Evolutionary conservation across 108 stramenopile genomes (phyloP).

Genomic region (Skeletonema costatum): DNA sequence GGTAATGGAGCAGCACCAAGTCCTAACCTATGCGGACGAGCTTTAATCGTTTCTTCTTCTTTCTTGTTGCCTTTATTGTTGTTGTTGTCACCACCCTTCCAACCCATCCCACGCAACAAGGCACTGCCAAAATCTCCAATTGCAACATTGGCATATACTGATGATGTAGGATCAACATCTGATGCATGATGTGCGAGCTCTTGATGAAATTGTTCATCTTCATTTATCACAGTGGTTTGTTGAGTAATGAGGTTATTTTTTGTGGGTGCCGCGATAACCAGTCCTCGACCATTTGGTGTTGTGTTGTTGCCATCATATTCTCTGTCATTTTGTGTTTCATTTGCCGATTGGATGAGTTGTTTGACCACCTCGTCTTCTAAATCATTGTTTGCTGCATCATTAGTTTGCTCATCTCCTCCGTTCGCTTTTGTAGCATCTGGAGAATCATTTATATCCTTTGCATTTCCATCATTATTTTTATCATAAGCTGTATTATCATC

Average conservation of each 20-base stretch:
- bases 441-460: constrained; percentile 1
- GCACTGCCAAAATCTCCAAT: constrained; percentile 90
- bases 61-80: neutral
- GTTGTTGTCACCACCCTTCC: constrained; percentile 57
- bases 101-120: constrained; percentile 91
- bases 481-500: constrained; percentile 1
- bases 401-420: neutral
- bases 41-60: constrained; percentile 41
- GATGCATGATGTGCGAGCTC: constrained; percentile 42
- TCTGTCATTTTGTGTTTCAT: constrained; percentile 7
- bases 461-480: constrained; percentile 7
- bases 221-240: neutral
- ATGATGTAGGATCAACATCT: constrained; percentile 53
- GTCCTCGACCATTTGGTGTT: neutral
- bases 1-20: constrained; percentile 80
- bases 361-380: constrained; percentile 15
- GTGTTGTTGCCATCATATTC: neutral
- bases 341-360: constrained; percentile 19
- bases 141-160: constrained; percentile 67
- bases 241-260: constrained; percentile 25
- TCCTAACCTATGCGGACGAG: constrained; percentile 83
- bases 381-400: neutral
- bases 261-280: constrained; percentile 30
- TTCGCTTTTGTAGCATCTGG: neutral
- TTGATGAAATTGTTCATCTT: constrained; percentile 33